Evolutionary conservation across 2,329 filamentous ascomycete species (phyloP).

Genomic region (Apiospora saccharicola): DNA sequence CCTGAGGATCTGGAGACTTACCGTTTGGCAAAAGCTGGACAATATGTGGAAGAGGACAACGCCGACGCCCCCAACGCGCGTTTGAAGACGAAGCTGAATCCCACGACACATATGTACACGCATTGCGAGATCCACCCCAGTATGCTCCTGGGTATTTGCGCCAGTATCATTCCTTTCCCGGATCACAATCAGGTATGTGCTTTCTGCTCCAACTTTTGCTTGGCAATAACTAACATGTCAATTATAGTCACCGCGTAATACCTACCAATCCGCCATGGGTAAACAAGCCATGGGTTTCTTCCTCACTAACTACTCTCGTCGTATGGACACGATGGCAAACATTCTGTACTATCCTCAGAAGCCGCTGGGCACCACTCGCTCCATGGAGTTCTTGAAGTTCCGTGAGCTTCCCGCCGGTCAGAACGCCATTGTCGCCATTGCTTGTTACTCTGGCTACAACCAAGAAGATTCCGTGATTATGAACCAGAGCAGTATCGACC

Average conservation of each 20-base stretch:
- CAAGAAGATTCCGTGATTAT: slow-evolving; percentile 99
- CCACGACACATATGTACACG: slow-evolving; percentile 89
- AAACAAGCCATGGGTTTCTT: slow-evolving; percentile 99
- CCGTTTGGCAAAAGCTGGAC: slow-evolving; percentile 72
- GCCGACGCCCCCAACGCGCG: slow-evolving; percentile 79
- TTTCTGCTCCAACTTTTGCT: not conserved
- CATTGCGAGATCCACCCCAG: slow-evolving; percentile 99
- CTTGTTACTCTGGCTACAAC: slow-evolving; percentile 98
- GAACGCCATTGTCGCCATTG: slow-evolving; percentile 97
- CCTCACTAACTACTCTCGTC: slow-evolving; percentile 93
- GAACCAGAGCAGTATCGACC: slow-evolving; percentile 99
- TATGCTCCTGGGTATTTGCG: slow-evolving; percentile 98
- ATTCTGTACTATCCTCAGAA: slow-evolving; percentile 99
- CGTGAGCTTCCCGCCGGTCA: slow-evolving; percentile 95
- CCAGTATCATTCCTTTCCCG: slow-evolving; percentile 99
- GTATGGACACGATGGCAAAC: slow-evolving; percentile 99
- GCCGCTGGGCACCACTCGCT: slow-evolving; percentile 91
- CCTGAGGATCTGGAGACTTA: slow-evolving; percentile 90
- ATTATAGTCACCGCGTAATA: slow-evolving; percentile 89
- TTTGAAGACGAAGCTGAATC: slow-evolving; percentile 87
- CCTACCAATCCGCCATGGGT: slow-evolving; percentile 99
- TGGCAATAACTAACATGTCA: not conserved
- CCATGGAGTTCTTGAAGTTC: slow-evolving; percentile 99
- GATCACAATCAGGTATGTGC: slow-evolving; percentile 82
- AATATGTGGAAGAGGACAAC: slow-evolving; percentile 66